These are phyloP conservation scores for Myrica gale DNA, from an alignment of 306 rosid genomes.

Conservation along the genomic window DNA sequence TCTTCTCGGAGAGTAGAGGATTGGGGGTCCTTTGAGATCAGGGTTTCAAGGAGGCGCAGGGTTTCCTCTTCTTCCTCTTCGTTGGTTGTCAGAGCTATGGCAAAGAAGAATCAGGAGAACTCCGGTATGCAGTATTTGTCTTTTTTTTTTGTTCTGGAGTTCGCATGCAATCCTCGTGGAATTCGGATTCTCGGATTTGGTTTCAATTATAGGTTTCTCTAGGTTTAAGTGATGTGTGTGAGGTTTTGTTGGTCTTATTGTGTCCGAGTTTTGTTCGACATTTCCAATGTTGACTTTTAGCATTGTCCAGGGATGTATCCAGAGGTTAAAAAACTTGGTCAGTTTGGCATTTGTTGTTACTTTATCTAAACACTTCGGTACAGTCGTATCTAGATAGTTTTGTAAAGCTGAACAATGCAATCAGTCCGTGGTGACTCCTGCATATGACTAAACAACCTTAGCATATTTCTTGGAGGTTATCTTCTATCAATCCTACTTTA, in stretches of 20 bases:
- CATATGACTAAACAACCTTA: constrained; percentile 4
- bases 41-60: constrained; percentile 45
- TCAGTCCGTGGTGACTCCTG: background rate
- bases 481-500: background rate
- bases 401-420: background rate
- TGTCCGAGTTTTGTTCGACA: background rate
- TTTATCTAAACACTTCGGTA: background rate
- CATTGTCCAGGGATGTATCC: background rate
- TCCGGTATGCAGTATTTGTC: constrained; percentile 16
- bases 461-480: background rate
- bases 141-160: constrained; percentile 39
- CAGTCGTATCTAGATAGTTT: background rate
- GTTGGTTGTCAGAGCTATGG: constrained; percentile 47
- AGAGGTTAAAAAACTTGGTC: no score
- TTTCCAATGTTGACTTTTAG: constrained; percentile 22
- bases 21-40: constrained; percentile 43
- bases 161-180: background rate
- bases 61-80: constrained; percentile 31
- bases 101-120: constrained; percentile 65
- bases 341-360: no score
- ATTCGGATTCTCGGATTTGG: background rate
- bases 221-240: background rate
- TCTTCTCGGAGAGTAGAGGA: constrained; percentile 37
- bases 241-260: background rate
- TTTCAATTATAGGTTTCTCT: background rate